These are phyloP conservation scores for Aphanomyces cochlioides DNA, from an alignment of 352 stramenopile genomes.

Conservation along the genomic window DNA sequence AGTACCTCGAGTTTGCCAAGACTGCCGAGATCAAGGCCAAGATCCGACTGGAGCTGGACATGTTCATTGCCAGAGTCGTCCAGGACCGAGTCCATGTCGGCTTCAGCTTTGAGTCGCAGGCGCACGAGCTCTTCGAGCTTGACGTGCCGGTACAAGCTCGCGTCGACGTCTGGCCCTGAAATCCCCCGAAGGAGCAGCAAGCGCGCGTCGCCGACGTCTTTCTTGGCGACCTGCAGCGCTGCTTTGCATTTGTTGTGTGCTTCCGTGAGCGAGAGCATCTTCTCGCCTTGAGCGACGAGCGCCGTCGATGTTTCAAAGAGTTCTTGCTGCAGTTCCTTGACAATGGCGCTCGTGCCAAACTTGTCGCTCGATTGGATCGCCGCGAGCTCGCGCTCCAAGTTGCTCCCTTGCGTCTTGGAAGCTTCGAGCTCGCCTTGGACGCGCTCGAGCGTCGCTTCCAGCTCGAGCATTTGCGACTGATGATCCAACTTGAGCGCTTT, in stretches of 20 bases:
- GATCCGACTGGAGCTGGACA: background rate
- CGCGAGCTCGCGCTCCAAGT: slow-evolving; percentile 3
- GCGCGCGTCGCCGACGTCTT: slow-evolving; percentile 53
- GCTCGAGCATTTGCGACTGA: slow-evolving; percentile 6
- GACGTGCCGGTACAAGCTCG: slow-evolving; percentile 63
- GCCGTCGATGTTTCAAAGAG: slow-evolving; percentile 70
- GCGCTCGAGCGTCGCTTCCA: background rate
- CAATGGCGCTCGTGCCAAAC: slow-evolving; percentile 1
- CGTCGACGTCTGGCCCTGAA: slow-evolving; percentile 47
- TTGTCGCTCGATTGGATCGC: slow-evolving; percentile 13
- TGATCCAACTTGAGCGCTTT: slow-evolving; percentile 12
- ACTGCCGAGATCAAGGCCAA: slow-evolving; percentile 41
- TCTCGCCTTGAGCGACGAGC: slow-evolving; percentile 70
- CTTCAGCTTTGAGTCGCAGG: slow-evolving; percentile 51
- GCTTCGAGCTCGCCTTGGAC: background rate
- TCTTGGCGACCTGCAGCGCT: slow-evolving; percentile 44
- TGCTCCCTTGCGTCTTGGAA: background rate
- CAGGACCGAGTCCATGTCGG: slow-evolving; percentile 59
- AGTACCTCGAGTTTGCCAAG: slow-evolving; percentile 49
- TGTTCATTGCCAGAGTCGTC: slow-evolving; percentile 31
- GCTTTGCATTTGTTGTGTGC: slow-evolving; percentile 45
- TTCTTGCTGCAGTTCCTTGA: slow-evolving; percentile 55
- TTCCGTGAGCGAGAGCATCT: slow-evolving; percentile 48
- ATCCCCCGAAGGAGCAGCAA: slow-evolving; percentile 53
- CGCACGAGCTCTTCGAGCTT: slow-evolving; percentile 66